Conservation (phyloP, 2,329 filamentous ascomycete species). For the Fusarium albosuccineum region DNA sequence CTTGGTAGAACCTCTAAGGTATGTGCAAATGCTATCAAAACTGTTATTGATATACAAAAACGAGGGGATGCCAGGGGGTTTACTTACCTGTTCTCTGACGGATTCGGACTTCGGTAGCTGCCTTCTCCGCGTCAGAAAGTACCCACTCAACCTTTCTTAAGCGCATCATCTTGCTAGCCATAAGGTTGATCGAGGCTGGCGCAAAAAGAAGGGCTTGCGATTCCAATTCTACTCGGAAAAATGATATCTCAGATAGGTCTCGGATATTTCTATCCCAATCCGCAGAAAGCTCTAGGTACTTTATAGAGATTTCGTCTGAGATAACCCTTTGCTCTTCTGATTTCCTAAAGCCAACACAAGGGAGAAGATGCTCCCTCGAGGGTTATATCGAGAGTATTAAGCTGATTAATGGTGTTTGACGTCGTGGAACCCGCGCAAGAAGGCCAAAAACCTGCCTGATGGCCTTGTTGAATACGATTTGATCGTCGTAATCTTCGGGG, state of each 20-base stretch:
- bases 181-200: constrained; percentile 5
- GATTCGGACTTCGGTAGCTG: not conserved
- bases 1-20: constrained; percentile 9
- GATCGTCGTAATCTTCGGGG: constrained; percentile 2
- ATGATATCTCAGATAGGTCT: not conserved
- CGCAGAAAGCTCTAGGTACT: not conserved
- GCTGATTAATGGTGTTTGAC: not conserved
- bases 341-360: not conserved
- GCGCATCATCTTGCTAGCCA: constrained; percentile 16
- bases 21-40: constrained; percentile 7
- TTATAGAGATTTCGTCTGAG: not conserved
- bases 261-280: not conserved
- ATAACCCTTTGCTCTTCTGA: not conserved
- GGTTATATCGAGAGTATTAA: not conserved
- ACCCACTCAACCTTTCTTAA: constrained; percentile 10
- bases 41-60: not conserved
- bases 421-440: not conserved
- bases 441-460: not conserved
- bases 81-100: constrained; percentile 23
- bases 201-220: constrained; percentile 20
- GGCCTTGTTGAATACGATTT: not conserved
- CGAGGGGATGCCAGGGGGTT: not conserved
- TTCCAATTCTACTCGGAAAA: constrained; percentile 12
- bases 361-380: constrained; percentile 5
- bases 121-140: constrained; percentile 15